Conservation (phyloP, 352 stramenopile species). For the Globisporangium okanoganense region DNA sequence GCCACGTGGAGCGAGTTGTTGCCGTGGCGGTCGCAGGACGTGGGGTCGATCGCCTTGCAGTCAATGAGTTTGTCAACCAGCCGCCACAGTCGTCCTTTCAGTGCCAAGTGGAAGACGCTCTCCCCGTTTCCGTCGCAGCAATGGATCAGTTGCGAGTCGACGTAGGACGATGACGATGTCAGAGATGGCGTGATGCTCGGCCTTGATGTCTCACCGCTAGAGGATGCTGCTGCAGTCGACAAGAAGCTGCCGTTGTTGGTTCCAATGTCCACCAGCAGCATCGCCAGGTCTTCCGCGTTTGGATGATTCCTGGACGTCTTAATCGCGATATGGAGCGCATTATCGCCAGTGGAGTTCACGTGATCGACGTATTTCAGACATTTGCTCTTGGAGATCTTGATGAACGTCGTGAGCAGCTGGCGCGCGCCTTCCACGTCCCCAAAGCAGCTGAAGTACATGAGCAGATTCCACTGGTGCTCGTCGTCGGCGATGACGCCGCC, state of each 20-base stretch:
- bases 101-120: slow-evolving; percentile 51
- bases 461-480: slow-evolving; percentile 45
- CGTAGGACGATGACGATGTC: slow-evolving; percentile 6
- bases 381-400: slow-evolving; percentile 12
- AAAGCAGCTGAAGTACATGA: slow-evolving; percentile 63
- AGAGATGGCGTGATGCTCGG: neutral
- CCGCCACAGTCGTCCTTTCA: slow-evolving; percentile 57
- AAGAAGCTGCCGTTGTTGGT: slow-evolving; percentile 15
- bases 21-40: slow-evolving; percentile 37
- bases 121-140: slow-evolving; percentile 46
- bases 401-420: slow-evolving; percentile 24
- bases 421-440: slow-evolving; percentile 43
- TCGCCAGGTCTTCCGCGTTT: slow-evolving; percentile 21
- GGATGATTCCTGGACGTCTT: slow-evolving; percentile 27
- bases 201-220: slow-evolving; percentile 1
- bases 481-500: slow-evolving; percentile 37
- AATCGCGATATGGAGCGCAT: slow-evolving; percentile 65
- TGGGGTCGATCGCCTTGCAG: slow-evolving; percentile 37
- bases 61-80: slow-evolving; percentile 51
- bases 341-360: slow-evolving; percentile 58
- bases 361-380: slow-evolving; percentile 47
- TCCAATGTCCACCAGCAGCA: slow-evolving; percentile 40
- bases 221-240: neutral
- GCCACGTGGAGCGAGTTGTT: slow-evolving; percentile 62
- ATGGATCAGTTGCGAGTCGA: slow-evolving; percentile 33